phyloP scores from a whole-genome alignment of 805 yeast genomes.

The Candida krabiensis region DNA sequence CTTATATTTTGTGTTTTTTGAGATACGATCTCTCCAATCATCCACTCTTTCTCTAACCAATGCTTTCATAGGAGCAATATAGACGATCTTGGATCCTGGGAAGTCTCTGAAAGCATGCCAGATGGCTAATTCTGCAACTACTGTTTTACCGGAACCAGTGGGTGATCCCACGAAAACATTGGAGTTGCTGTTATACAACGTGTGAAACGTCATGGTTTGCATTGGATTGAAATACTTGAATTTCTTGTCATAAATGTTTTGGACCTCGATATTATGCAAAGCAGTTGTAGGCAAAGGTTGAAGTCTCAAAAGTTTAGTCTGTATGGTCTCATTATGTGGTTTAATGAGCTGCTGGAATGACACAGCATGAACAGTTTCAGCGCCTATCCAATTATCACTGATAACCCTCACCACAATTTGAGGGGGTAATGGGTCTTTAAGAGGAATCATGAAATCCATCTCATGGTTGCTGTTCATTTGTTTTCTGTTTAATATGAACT shows the following conservation, averaged over 20 bases:
- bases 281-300: conserved; percentile 89
- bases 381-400: conserved; percentile 88
- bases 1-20: conserved; percentile 44
- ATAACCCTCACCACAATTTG: conserved; percentile 78
- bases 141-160: conserved; percentile 97
- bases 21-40: conserved; percentile 67
- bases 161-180: conserved; percentile 96
- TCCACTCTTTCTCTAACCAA: conserved; percentile 80
- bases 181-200: conserved; percentile 74
- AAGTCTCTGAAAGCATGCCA: conserved; percentile 91
- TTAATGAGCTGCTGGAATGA: conserved; percentile 88
- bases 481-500: conserved; percentile 63
- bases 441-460: conserved; percentile 90
- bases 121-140: conserved; percentile 94
- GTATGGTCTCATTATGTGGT: conserved; percentile 83
- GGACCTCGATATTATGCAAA: conserved; percentile 64
- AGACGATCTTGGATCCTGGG: conserved; percentile 79
- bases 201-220: conserved; percentile 97
- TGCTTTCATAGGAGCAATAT: conserved; percentile 90
- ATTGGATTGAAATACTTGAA: conserved; percentile 94
- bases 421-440: conserved; percentile 85
- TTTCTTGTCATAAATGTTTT: conserved; percentile 60
- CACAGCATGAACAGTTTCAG: conserved; percentile 71
- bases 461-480: conserved; percentile 59
- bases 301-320: conserved; percentile 74